Evolutionary conservation across 257 asterid genomes (phyloP).

Genomic region (Gentiana macrophylla): DNA sequence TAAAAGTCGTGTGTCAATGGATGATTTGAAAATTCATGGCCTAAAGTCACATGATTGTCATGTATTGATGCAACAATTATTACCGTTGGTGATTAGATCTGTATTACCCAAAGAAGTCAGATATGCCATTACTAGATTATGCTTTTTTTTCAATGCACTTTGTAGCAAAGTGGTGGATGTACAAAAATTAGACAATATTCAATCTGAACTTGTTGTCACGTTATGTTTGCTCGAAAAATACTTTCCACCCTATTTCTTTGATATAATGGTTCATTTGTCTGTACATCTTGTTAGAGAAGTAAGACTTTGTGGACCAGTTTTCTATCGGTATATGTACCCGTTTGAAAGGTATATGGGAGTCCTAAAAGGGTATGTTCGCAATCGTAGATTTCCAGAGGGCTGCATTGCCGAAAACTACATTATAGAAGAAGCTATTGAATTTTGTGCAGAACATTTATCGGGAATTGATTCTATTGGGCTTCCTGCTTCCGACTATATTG

Average conservation of each 20-base stretch:
- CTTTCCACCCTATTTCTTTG: conserved; percentile 4
- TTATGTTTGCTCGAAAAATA: not conserved
- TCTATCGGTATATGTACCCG: conserved; percentile 5
- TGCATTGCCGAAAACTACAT: too few relatives aligned
- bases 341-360: conserved; percentile 5
- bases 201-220: too few relatives aligned
- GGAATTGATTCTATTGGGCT: too few relatives aligned
- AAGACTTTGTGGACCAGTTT: not conserved
- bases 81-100: not conserved
- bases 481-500: too few relatives aligned
- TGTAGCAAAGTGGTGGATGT: too few relatives aligned
- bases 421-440: too few relatives aligned
- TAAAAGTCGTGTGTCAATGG: too few relatives aligned
- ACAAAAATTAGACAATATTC: too few relatives aligned
- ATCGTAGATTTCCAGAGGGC: too few relatives aligned
- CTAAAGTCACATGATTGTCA: conserved; percentile 5
- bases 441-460: too few relatives aligned
- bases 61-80: not conserved
- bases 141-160: too few relatives aligned
- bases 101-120: not conserved
- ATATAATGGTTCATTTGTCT: not conserved
- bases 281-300: not conserved
- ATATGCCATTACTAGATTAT: not conserved
- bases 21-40: not conserved
- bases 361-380: too few relatives aligned